These are phyloP conservation scores for Monilinia vaccinii-corymbosi DNA, from an alignment of 2,329 filamentous ascomycete genomes.

Conservation along the genomic window DNA sequence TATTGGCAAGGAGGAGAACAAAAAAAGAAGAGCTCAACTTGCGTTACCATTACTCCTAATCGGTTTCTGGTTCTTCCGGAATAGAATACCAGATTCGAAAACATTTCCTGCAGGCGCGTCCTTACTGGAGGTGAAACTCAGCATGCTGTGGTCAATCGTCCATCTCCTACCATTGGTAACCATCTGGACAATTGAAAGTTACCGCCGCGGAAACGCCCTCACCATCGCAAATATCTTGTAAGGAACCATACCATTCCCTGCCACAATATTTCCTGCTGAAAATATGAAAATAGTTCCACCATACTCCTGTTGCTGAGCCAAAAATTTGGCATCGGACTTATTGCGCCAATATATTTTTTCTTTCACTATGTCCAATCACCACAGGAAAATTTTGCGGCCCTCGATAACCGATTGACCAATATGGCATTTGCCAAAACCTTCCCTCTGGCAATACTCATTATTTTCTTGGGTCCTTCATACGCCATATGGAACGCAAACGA, in stretches of 20 bases:
- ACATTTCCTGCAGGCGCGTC: not conserved
- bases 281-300: slow-evolving; percentile 11
- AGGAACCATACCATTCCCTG: slow-evolving; percentile 15
- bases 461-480: slow-evolving; percentile 24
- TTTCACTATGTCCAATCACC: slow-evolving; percentile 31
- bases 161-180: slow-evolving; percentile 13
- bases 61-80: not conserved
- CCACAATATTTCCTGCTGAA: slow-evolving; percentile 18
- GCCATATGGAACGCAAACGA: slow-evolving; percentile 17
- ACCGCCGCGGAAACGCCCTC: slow-evolving; percentile 23
- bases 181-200: slow-evolving; percentile 24
- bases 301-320: slow-evolving; percentile 14
- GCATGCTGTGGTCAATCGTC: not conserved
- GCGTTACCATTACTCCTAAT: not conserved
- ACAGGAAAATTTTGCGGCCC: slow-evolving; percentile 28
- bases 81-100: not conserved
- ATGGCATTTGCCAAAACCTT: slow-evolving; percentile 25
- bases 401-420: slow-evolving; percentile 29
- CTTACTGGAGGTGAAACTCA: not conserved
- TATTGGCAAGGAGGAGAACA: slow-evolving; percentile 3
- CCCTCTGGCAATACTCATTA: slow-evolving; percentile 24
- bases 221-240: slow-evolving; percentile 10
- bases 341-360: slow-evolving; percentile 32
- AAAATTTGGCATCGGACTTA: slow-evolving; percentile 26
- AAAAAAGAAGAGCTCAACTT: not conserved